Conservation (phyloP, 164 flowering plant species). For the Amborella trichopoda region DNA sequence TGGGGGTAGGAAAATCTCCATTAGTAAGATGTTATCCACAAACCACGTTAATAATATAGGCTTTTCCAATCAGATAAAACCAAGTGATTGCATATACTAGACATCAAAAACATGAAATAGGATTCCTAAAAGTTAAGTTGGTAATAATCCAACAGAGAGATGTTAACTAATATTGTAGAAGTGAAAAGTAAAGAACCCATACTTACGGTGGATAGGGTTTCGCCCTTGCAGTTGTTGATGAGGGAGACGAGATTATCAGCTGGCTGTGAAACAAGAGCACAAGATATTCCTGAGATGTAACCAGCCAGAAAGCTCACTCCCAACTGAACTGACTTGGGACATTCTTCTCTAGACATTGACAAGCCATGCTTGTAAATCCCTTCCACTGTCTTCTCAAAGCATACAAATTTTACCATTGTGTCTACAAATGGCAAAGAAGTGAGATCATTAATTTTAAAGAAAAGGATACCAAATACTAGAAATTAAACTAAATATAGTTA, state of each 20-base stretch:
- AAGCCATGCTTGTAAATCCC: constrained; percentile 58
- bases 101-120: too few species aligned
- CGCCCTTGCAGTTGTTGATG: constrained; percentile 85
- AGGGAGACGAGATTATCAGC: constrained; percentile 89
- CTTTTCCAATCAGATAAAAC: too few species aligned
- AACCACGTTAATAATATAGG: too few species aligned
- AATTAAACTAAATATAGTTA: too few species aligned
- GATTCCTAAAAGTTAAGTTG: too few species aligned
- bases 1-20: too few species aligned
- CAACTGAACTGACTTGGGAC: constrained; percentile 62
- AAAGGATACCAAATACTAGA: too few species aligned
- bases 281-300: constrained; percentile 76
- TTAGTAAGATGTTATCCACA: too few species aligned
- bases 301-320: constrained; percentile 87
- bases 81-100: too few species aligned
- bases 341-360: constrained; percentile 60
- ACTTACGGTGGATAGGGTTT: constrained; percentile 81
- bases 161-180: too few species aligned
- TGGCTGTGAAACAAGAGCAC: constrained; percentile 84
- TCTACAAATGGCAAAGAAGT: constrained; percentile 25
- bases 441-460: too few species aligned
- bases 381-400: constrained; percentile 80
- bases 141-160: too few species aligned
- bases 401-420: constrained; percentile 92
- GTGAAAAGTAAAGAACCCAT: not conserved